phyloP scores from a whole-genome alignment of 441 rosid species.

The Adansonia rubrostipa region DNA sequence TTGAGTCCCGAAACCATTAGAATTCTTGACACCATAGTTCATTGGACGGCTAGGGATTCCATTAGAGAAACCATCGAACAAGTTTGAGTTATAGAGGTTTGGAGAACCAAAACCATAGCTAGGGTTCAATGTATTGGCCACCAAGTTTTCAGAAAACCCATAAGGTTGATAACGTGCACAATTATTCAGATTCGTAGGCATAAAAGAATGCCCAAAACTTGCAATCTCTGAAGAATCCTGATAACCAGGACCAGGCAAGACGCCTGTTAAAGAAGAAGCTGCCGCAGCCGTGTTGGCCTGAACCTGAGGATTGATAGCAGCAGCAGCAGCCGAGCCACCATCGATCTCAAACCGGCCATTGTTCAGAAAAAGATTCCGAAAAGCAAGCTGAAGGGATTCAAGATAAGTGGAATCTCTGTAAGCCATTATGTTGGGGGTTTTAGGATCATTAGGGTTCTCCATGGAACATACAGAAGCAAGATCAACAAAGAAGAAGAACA shows the following conservation, averaged over 20 bases:
- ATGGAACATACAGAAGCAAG: neutral
- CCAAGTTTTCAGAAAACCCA: neutral
- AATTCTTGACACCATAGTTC: neutral
- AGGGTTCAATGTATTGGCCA: neutral
- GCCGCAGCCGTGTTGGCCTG: neutral
- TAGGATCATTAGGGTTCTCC: neutral
- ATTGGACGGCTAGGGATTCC: neutral
- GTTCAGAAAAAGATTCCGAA: neutral
- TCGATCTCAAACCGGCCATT: neutral
- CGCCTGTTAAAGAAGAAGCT: neutral
- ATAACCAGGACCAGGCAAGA: neutral
- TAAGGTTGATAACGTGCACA: too few species aligned
- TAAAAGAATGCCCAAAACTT: neutral
- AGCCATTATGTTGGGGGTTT: neutral
- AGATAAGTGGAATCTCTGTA: neutral
- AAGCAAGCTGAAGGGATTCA: conserved; percentile 2
- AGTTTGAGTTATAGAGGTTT: neutral
- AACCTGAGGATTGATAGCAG: neutral
- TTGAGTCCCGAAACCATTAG: neutral
- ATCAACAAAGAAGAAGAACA: too few species aligned
- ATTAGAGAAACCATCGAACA: neutral
- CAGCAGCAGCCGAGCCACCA: neutral
- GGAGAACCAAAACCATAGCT: neutral
- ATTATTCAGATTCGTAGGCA: neutral
- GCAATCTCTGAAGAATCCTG: neutral